Percentiles rank a stretch among this genome's conserved stretches.
Conservation (phyloP, 2,329 filamentous ascomycete genomes). For the Trichoderma afroharzianum region DNA sequence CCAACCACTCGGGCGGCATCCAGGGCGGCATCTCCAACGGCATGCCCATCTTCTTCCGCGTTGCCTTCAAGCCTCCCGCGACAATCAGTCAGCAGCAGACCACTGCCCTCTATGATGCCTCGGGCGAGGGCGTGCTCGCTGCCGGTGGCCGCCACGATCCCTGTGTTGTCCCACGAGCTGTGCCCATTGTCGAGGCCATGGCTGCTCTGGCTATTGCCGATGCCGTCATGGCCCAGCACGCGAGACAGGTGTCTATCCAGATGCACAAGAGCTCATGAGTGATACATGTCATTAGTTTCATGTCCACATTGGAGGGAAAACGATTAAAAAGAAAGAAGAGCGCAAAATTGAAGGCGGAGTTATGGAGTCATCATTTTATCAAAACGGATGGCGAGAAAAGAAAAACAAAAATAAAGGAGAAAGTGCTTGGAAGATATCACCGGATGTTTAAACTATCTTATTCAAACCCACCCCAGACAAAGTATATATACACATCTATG, state of each 20-base stretch:
- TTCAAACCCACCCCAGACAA: too few species aligned
- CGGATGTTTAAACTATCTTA: too few species aligned
- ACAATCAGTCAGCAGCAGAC: conserved; percentile 88
- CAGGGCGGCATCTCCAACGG: conserved; percentile 96
- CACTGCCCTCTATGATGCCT: conserved; percentile 75
- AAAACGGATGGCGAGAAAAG: too few species aligned
- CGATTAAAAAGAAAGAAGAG: too few species aligned
- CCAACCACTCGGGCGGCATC: conserved; percentile 92
- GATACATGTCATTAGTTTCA: too few species aligned
- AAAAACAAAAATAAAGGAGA: too few species aligned
- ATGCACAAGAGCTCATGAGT: too few species aligned
- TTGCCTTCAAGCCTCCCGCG: conserved; percentile 91
- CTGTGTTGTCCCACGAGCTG: conserved; percentile 82
- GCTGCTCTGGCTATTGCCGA: conserved; percentile 84
- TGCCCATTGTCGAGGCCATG: conserved; percentile 91
- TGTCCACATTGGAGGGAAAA: too few species aligned
- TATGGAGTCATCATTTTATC: too few species aligned
- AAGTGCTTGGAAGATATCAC: too few species aligned
- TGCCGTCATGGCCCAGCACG: conserved; percentile 78
- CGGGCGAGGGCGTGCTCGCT: conserved; percentile 68
- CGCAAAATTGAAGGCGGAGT: too few species aligned
- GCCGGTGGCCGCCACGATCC: conserved; percentile 95
- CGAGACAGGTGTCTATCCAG: conserved; percentile 31
- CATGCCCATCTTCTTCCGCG: conserved; percentile 87
- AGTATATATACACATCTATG: too few species aligned